Evolutionary conservation across 2,329 filamentous ascomycete genomes (phyloP).

Genomic region (Geosmithia morbida): DNA sequence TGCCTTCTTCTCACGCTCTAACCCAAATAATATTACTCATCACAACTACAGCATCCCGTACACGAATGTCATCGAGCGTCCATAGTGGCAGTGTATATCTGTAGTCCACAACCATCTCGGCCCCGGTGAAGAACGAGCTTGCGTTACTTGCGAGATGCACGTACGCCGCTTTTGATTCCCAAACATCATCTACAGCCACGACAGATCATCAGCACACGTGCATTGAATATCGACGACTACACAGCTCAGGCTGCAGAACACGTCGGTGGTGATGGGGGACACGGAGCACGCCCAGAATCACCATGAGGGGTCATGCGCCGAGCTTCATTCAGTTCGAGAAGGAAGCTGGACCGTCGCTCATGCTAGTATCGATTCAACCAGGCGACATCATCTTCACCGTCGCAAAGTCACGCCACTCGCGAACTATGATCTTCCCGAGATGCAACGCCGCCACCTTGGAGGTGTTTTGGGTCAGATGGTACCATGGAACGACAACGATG

Average conservation of each 20-base stretch:
- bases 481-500: conserved; percentile 11
- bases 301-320: conserved; percentile 20
- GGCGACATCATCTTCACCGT: conserved; percentile 56
- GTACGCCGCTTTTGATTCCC: conserved; percentile 17
- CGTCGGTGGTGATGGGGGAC: too few relatives aligned
- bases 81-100: conserved; percentile 8
- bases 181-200: conserved; percentile 27
- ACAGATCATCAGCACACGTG: neutral
- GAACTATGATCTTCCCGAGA: conserved; percentile 45
- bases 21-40: too few relatives aligned
- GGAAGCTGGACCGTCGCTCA: conserved; percentile 8
- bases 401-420: conserved; percentile 59
- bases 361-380: conserved; percentile 14
- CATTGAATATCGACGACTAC: too few relatives aligned
- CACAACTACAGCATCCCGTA: too few relatives aligned
- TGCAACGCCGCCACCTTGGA: conserved; percentile 24
- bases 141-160: conserved; percentile 19
- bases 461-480: conserved; percentile 24
- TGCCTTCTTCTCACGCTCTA: too few relatives aligned
- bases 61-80: neutral
- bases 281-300: neutral
- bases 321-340: conserved; percentile 2
- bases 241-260: too few relatives aligned
- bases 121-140: conserved; percentile 16
- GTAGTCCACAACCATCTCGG: conserved; percentile 14